phyloP scores from a whole-genome alignment of 495 filamentous ascomycete genomes.

The Aspergillus saccharolyticus region DNA sequence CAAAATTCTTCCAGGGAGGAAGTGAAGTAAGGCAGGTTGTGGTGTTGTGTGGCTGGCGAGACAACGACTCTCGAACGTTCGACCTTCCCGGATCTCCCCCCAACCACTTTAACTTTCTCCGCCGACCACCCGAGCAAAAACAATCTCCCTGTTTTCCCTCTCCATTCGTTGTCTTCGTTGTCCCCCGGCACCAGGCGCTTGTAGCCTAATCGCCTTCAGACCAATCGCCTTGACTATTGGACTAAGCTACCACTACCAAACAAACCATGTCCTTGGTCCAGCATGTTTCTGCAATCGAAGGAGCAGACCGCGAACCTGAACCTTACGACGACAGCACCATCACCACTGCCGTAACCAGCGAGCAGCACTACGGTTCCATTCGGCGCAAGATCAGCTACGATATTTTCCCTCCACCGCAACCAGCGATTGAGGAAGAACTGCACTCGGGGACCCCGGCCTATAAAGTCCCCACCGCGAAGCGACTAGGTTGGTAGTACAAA shows the following conservation, averaged over 20 bases:
- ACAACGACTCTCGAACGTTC: background rate
- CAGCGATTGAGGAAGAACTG: slow-evolving; percentile 13
- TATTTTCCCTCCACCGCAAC: slow-evolving; percentile 22
- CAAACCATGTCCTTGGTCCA: slow-evolving; percentile 39
- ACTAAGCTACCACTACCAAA: background rate
- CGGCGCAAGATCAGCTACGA: slow-evolving; percentile 32
- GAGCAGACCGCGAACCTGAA: slow-evolving; percentile 33
- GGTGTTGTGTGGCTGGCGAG: background rate
- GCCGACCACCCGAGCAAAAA: background rate
- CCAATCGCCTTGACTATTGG: background rate
- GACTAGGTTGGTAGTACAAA: slow-evolving; percentile 35
- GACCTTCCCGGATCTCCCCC: no score
- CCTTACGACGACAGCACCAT: slow-evolving; percentile 11
- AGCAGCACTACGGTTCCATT: slow-evolving; percentile 14
- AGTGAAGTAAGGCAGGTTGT: background rate
- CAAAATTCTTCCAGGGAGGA: background rate
- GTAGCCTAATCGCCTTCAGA: background rate
- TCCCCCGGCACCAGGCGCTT: no score
- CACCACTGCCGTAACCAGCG: slow-evolving; percentile 3
- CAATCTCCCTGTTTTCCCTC: background rate
- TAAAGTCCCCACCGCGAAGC: slow-evolving; percentile 48
- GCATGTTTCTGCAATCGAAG: slow-evolving; percentile 38
- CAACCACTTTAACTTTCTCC: background rate
- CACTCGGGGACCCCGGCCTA: slow-evolving; percentile 37
- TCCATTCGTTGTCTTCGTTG: background rate